phyloP scores from a whole-genome alignment of 441 rosid species.

The Gossypium lobatum region DNA sequence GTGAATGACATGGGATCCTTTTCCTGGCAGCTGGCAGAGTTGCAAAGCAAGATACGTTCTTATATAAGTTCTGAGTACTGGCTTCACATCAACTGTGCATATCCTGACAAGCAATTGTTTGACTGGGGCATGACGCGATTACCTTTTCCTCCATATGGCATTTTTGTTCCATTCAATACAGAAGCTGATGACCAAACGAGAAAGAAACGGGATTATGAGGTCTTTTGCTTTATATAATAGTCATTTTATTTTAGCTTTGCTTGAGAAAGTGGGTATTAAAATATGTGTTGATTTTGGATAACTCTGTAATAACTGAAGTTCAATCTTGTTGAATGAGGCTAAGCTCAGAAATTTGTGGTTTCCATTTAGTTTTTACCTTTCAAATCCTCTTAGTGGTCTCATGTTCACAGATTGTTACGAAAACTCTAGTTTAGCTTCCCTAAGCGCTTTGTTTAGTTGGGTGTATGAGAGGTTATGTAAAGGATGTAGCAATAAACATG shows the following conservation, averaged over 20 bases:
- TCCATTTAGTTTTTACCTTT: neutral
- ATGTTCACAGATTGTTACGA: neutral
- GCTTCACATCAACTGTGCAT: conserved; percentile 70
- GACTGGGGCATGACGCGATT: conserved; percentile 97
- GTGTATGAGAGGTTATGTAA: neutral
- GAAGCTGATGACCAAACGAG: conserved; percentile 89
- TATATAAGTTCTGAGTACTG: conserved; percentile 83
- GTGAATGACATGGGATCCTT: conserved; percentile 29
- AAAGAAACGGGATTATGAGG: conserved; percentile 97
- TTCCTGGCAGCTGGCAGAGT: conserved; percentile 62
- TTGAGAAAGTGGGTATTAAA: conserved; percentile 1
- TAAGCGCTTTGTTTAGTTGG: neutral
- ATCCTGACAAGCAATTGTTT: conserved; percentile 66
- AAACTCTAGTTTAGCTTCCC: neutral
- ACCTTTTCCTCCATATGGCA: conserved; percentile 75
- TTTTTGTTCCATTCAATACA: conserved; percentile 81
- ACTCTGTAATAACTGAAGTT: conserved; percentile 3
- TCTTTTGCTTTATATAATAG: conserved; percentile 21
- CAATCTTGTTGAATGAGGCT: neutral
- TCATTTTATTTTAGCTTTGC: neutral
- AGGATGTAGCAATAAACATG: neutral
- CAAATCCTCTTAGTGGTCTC: neutral
- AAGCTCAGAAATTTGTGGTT: neutral
- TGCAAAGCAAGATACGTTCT: conserved; percentile 72
- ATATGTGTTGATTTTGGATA: conserved; percentile 7